Conservation (phyloP, 2,329 filamentous ascomycete genomes). For the Sporothrix curviconia region DNA sequence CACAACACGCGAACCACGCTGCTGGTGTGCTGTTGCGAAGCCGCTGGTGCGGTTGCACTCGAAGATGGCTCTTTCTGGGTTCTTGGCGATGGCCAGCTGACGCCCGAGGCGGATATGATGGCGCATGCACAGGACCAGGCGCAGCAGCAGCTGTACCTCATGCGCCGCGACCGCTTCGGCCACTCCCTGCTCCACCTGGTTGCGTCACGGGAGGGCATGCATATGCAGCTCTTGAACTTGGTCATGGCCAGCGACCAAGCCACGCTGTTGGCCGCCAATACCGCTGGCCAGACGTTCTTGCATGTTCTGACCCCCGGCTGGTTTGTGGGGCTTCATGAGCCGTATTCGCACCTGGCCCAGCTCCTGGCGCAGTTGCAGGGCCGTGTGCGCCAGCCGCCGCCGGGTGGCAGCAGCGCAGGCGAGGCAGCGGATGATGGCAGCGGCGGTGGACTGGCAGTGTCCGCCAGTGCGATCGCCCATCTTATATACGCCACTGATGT, state of each 20-base stretch:
- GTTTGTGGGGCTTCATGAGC: constrained; percentile 25
- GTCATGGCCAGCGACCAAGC: constrained; percentile 21
- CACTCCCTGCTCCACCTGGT: constrained; percentile 44
- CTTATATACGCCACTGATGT: constrained; percentile 37
- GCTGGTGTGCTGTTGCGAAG: constrained; percentile 29
- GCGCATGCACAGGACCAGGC: constrained; percentile 21
- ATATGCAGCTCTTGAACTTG: constrained; percentile 26
- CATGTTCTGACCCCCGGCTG: constrained; percentile 35
- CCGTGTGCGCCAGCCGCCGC: constrained; percentile 3
- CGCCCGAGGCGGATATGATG: constrained; percentile 22
- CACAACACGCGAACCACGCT: constrained; percentile 19
- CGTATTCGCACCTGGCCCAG: constrained; percentile 22
- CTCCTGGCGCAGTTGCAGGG: constrained; percentile 26
- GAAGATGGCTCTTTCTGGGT: constrained; percentile 24
- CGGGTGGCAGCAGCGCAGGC: neutral
- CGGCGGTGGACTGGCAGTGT: neutral
- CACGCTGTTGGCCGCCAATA: constrained; percentile 31
- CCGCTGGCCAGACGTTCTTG: constrained; percentile 43
- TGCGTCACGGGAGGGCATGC: constrained; percentile 31
- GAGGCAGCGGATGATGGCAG: neutral
- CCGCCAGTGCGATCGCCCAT: constrained; percentile 3
- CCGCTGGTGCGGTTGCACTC: constrained; percentile 8
- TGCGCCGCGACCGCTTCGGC: constrained; percentile 36
- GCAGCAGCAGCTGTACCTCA: constrained; percentile 19
- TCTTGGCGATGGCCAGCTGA: constrained; percentile 24